Base-by-base conservation (phyloP, 176 grass and related monocot genomes). In the Rhynchospora pubera region DNA sequence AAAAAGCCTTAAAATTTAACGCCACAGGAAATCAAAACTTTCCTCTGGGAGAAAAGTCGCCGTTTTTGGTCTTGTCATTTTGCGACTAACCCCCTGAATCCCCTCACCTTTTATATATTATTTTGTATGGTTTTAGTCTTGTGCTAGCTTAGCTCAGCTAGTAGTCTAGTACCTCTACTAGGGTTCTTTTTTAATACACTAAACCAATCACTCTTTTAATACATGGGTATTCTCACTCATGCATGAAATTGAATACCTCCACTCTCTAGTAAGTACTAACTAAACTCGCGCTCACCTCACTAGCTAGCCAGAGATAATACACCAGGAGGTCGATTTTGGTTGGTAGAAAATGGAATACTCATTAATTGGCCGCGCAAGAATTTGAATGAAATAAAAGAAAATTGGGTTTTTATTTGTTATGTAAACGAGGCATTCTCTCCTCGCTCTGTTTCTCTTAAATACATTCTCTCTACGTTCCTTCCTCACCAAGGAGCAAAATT, bases 31-130 rank as follows among this genome's bases (percentile, higher is more conserved):
- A 77, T 77, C 72, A 1, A 46, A 52, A 26, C 1, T 26, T 23
- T 5, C 6, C 6, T 26, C 59, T 1, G 19, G 32, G 79, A 67
- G 12, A 66, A 77, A 82, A 66, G 61, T 82, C 61, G 61, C 79
- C 43, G 79, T 66, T 50, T 65, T 64, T 82, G 79, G 79, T 82
- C 79, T 82, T 82, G 79, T 82, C 61, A 82, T 65, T 65, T 53
- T 82, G 61, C 61, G 78, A 16, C 34, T 62, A 65, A 28, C 57
- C 18, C 79, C 79, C 59, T 62, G 62, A 82, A 66, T 67, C 50
- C 69, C 72, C 72, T 77, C 72, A 77, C 23, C 72, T 77, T 77
- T 74, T n/a, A 77, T 7, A 32, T 30, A 4, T 46, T 47, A 26
- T 28, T 73, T 48, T 24, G 45, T 77, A 77, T 48, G 72, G 72